Evolutionary conservation across 1,284 basidiomycete genomes (phyloP).

Genomic region (Rhodotorula sp.): DNA sequence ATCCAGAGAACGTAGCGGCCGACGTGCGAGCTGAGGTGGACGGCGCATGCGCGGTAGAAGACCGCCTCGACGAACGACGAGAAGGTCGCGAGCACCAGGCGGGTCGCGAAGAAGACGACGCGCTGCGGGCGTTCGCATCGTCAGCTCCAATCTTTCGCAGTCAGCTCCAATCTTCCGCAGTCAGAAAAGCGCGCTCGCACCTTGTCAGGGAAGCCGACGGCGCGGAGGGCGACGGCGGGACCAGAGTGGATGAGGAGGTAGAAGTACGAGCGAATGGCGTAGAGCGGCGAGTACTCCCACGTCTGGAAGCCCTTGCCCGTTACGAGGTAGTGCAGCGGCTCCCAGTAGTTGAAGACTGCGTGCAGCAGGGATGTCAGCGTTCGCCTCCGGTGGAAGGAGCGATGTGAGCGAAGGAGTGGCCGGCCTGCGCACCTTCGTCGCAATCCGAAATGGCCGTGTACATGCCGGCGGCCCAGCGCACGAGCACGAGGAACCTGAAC

Average conservation of each 20-base stretch:
- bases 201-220: slow-evolving; percentile 51
- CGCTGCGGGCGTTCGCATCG: slow-evolving; percentile 58
- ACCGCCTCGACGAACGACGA: slow-evolving; percentile 78
- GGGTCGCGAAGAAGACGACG: slow-evolving; percentile 82
- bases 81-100: slow-evolving; percentile 73
- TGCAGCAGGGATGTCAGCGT: neutral
- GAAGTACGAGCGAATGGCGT: slow-evolving; percentile 89
- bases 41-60: slow-evolving; percentile 78
- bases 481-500: slow-evolving; percentile 76
- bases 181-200: slow-evolving; percentile 48
- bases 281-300: slow-evolving; percentile 92
- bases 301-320: slow-evolving; percentile 77
- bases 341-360: slow-evolving; percentile 97
- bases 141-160: slow-evolving; percentile 26
- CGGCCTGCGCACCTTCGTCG: slow-evolving; percentile 76
- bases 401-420: neutral
- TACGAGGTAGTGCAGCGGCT: slow-evolving; percentile 84
- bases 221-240: slow-evolving; percentile 51
- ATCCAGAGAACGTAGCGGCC: slow-evolving; percentile 89
- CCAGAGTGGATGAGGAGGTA: slow-evolving; percentile 75
- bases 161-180: neutral
- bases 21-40: slow-evolving; percentile 81
- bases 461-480: slow-evolving; percentile 86
- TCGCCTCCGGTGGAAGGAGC: neutral
- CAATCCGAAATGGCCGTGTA: slow-evolving; percentile 91